Evolutionary conservation across 257 asterid species (phyloP), one percentile per base, ranked within the genome.

Genomic region (Solanum medicagineum): DNA sequence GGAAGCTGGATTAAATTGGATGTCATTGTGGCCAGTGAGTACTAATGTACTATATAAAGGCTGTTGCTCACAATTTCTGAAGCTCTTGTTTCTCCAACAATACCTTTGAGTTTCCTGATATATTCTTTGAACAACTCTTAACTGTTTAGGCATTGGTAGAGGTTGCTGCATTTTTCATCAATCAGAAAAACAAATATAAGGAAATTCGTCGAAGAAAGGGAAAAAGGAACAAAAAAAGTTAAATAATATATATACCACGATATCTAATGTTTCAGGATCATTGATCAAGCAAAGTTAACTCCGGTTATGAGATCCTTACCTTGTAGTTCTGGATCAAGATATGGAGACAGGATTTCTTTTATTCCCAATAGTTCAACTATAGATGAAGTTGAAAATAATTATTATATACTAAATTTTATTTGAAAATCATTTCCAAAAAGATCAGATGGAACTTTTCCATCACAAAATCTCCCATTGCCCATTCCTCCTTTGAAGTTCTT

Each of bases 281-380:
- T 89, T 68, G 92, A 93, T 47, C 94, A 90, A 53, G 96, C 96
- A 81, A 92, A 93, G 88, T 87, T 92, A 3, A 93, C 92, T 2
- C 96, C 97, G 1, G 96, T 93, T 32, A 92, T 16, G 86, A 94
- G 96, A 75, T 94, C 96, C 81, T 89, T 84, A 80, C 85, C 66
- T 85, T 82, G 84, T 83, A 91, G 75, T 60, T 88, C 86, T 55
- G 91, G 93, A 74, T 93, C 94, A 7, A 92, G 88, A 80, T 91
- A 91, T 11, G 95, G 87, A 2, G 94, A 94, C 81, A 91, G 24
- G 53, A 89, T 81, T 10, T 84, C 74, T 84, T 92, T 92, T 51
- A 92, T 84, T 55, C 94, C 95, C 32, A 93, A 60, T 59, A 87
- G 94, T 88, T 92, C 93, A 13, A 77, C 95, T 93, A 29, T 60